Percentiles rank a stretch among this genome's conserved stretches.
Evolutionary conservation across 2,329 filamentous ascomycete species (phyloP).

Genomic region (Verticillium longisporum): DNA sequence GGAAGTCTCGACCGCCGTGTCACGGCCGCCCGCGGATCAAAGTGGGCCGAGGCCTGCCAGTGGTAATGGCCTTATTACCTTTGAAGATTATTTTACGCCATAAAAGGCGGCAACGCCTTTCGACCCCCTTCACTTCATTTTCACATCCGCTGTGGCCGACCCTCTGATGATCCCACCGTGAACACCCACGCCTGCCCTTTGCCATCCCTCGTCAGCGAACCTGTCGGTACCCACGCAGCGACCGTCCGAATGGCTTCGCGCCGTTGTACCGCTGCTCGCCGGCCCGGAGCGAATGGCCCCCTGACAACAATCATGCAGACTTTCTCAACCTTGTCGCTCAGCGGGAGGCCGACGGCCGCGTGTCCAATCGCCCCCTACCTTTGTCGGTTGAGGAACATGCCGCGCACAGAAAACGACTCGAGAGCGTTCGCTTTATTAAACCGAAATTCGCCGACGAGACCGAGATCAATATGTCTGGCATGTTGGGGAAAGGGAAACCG

Average conservation of each 20-base stretch:
- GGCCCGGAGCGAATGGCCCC: background rate
- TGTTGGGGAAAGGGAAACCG: constrained; percentile 15
- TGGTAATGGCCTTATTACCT: too few species aligned
- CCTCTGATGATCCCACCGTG: background rate
- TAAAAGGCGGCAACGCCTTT: constrained; percentile 2
- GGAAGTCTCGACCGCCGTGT: too few species aligned
- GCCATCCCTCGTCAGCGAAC: background rate
- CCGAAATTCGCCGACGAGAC: constrained; percentile 13
- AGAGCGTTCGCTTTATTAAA: constrained; percentile 13
- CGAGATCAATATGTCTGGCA: constrained; percentile 15
- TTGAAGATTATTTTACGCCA: background rate
- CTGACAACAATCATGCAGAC: constrained; percentile 2
- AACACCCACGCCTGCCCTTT: background rate
- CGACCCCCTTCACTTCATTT: background rate
- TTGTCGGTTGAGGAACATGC: constrained; percentile 14
- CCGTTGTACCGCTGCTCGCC: background rate
- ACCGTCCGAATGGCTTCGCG: background rate
- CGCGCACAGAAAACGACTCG: constrained; percentile 10
- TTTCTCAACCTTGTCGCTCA: constrained; percentile 7
- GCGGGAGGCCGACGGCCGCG: background rate
- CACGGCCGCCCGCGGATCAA: too few species aligned
- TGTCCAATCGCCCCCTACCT: constrained; percentile 3
- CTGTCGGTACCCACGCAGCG: background rate
- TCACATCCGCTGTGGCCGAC: background rate
- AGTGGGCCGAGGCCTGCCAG: too few species aligned